These are phyloP conservation scores for Amanita brunnescens DNA, from an alignment of 768 basidiomycete genomes.

Conservation along the genomic window DNA sequence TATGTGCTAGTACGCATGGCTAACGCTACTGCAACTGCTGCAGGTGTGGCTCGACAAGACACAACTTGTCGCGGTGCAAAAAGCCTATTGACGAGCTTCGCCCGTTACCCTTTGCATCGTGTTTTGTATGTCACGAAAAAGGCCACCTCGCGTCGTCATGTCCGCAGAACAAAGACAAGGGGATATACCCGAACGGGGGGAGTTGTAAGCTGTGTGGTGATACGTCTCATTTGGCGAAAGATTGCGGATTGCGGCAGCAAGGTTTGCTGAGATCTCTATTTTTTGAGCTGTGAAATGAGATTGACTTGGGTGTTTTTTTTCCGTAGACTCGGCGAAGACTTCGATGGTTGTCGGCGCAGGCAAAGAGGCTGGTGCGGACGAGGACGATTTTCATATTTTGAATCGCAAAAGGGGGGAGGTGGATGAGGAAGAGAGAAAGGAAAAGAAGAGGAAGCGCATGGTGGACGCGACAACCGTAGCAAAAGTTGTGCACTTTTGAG, in stretches of 20 bases:
- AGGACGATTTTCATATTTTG: constrained; percentile 88
- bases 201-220: constrained; percentile 84
- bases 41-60: constrained; percentile 77
- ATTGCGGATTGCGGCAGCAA: constrained; percentile 61
- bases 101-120: constrained; percentile 81
- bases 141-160: constrained; percentile 86
- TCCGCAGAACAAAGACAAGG: constrained; percentile 69
- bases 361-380: constrained; percentile 70
- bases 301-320: constrained; percentile 8
- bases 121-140: constrained; percentile 79
- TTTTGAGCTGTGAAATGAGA: background rate
- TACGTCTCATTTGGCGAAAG: constrained; percentile 76
- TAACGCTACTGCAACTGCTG: background rate
- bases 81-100: constrained; percentile 51
- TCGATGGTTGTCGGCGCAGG: constrained; percentile 36
- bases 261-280: constrained; percentile 26
- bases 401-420: constrained; percentile 56
- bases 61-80: constrained; percentile 73
- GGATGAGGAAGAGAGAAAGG: constrained; percentile 47
- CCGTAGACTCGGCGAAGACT: constrained; percentile 27
- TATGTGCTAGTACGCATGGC: background rate
- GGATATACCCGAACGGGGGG: constrained; percentile 88
- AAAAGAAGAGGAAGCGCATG: constrained; percentile 31
- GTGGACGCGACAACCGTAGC: constrained; percentile 34
- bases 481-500: constrained; percentile 3